A percentile compares a stretch with the other conserved stretches of the same genome.
These are phyloP conservation scores for Cladorrhinum sp. DNA, from an alignment of 2,329 filamentous ascomycete species.

Conservation along the genomic window DNA sequence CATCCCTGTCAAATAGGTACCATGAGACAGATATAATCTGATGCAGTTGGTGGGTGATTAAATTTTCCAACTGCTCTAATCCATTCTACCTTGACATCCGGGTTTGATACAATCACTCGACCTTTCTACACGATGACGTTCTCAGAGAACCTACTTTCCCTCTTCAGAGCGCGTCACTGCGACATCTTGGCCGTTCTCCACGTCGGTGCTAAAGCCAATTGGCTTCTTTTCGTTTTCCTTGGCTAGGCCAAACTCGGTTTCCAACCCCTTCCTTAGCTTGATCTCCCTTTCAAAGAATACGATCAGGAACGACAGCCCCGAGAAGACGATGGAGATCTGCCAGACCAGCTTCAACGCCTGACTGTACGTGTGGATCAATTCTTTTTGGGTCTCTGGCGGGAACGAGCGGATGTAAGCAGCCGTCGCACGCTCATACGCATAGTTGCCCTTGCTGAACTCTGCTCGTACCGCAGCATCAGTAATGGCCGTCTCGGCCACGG, in stretches of 20 bases:
- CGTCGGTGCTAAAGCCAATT: no score
- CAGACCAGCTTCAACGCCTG: conserved; percentile 6
- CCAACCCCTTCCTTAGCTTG: conserved; percentile 11
- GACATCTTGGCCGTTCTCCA: no score
- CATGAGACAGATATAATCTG: no score
- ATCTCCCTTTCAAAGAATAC: conserved; percentile 7
- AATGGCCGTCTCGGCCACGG: neutral
- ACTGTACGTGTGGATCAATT: neutral
- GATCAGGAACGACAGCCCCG: conserved; percentile 4
- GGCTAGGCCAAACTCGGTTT: conserved; percentile 10
- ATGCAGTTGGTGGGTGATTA: no score
- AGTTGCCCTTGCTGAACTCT: neutral
- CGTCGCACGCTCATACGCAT: neutral
- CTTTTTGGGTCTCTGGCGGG: neutral
- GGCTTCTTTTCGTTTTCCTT: neutral
- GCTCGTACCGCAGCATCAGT: neutral
- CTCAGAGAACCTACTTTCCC: no score
- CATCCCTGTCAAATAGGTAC: no score
- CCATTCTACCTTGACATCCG: no score
- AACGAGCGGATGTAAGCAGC: neutral
- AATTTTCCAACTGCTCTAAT: no score
- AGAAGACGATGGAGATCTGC: conserved; percentile 12
- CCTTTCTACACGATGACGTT: no score
- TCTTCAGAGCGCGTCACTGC: no score
- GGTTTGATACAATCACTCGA: no score